Evolutionary conservation across 495 filamentous ascomycete genomes (phyloP), one percentile per base, ranked within the genome.

Genomic region (Clavariopsis aquatica): DNA sequence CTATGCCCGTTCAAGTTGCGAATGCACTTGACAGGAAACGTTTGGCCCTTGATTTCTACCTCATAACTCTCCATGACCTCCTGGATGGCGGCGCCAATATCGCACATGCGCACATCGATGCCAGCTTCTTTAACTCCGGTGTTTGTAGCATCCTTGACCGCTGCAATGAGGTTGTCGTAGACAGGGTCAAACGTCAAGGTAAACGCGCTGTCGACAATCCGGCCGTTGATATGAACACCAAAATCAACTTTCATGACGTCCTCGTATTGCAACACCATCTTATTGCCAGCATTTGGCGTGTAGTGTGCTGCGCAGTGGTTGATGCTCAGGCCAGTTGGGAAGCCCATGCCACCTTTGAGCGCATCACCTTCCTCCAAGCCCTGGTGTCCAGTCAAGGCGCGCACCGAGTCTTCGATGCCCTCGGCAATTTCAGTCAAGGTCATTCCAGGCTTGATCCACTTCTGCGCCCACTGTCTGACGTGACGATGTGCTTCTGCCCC

Each of bases 161-260:
- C 83, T 13, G 75, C 77, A 41, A 88, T 75, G 6, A 88, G 75
- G 61, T 84, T 84, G 66, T 88, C 85, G 63, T 87, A 88, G 6
- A 77, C 75, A 1, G 82, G 82, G 38, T 88, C 81, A 61, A 86
- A 88, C 1, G 83, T 73, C 74, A 88, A 76, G 2, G 85, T 88
- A 63, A 86, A 88, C 0, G 85, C 85, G 69, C 80, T 82, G 69
- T 88, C 85, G 29, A 88, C 85, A 66, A 88, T 88, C 60, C 84
- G 76, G 34, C 85, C 85, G 64, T 87, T 86, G 65, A 88, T 72
- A 58, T 88, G 85, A 29, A 85, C 83, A 27, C 85, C 85, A 68
- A 87, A 85, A 68, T 88, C 85, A n/a, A 88, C 82, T 65, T 86
- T 88, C 82, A 88, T 82, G 12, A 88, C 84, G 73, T 88, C 84